Evolutionary conservation across 768 basidiomycete species (phyloP), one percentile per base, ranked within the genome.

Genomic region (Naematelia aurantialba): DNA sequence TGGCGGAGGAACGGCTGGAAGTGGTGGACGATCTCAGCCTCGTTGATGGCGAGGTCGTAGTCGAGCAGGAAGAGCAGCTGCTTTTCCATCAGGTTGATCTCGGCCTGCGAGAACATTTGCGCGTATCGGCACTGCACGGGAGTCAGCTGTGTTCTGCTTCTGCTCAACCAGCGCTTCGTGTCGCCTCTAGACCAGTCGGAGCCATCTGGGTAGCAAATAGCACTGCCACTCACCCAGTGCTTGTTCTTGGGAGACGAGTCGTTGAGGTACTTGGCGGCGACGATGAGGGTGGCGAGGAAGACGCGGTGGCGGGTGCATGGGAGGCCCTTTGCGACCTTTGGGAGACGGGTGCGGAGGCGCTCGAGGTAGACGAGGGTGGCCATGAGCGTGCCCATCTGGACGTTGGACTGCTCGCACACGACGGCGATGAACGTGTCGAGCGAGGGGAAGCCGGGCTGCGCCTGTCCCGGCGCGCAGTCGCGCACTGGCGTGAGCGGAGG

Each of bases 221-320:
- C n/a, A n/a, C n/a, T n/a, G n/a, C 34, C 8, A 39, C 34, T 39
- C 34, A 39, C 34, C 94, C 94, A 99, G 80, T 96, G 89, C 75
- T 83, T 83, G 80, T 97, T 99, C 82, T 92, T 94, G 45, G 73
- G 74, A 5, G 73, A 73, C n/a, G 88, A 88, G 78, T 93, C 91
- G 78, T 99, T 96, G 73, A 97, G 85, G 78, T 97, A 97, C 79
- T 99, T 99, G 62, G 91, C 88, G 22, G 94, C 86, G 44, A 91
- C 88, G 78, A 99, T 97, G 68, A 99, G 87, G 0, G 89, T 87
- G 22, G 94, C 94, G 67, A 99, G 83, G 79, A 99, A 97, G 53
- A 99, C 87, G 49, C 94, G 87, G 73, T 98, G 94, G 31, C 91
- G 85, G 21, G 94, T 94, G 77, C 91, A 96, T 22, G 88, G 84